These are phyloP conservation scores for Rhododendron vialii DNA, from an alignment of 148 eudicot species.

Conservation along the genomic window DNA sequence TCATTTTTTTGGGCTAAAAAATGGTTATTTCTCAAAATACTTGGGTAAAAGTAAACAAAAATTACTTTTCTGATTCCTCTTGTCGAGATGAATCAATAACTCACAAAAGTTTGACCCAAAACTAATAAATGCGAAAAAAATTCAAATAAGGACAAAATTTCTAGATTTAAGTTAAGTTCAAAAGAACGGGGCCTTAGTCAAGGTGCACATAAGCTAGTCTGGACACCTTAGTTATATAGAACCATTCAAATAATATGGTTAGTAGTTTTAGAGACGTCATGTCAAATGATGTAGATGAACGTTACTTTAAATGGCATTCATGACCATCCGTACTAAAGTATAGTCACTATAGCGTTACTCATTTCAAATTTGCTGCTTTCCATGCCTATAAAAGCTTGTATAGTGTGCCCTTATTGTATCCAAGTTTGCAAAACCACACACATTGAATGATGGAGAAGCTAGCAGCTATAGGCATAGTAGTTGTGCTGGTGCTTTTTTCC, in stretches of 20 bases:
- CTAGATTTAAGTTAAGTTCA: too few species aligned
- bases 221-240: not conserved
- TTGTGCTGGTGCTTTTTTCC: not conserved
- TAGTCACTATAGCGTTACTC: not conserved
- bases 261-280: not conserved
- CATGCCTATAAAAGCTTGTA: not conserved
- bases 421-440: not conserved
- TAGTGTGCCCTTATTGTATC: not conserved
- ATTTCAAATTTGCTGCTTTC: not conserved
- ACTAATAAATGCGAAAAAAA: too few species aligned
- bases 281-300: not conserved
- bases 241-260: not conserved
- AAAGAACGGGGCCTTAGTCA: too few species aligned
- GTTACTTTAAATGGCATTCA: not conserved
- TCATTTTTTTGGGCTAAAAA: too few species aligned
- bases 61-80: too few species aligned
- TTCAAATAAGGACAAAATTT: too few species aligned
- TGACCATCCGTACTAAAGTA: not conserved
- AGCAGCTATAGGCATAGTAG: not conserved
- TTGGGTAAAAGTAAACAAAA: too few species aligned
- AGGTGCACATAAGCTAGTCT: too few species aligned
- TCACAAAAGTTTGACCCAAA: too few species aligned
- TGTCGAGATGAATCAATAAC: too few species aligned
- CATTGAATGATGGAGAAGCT: not conserved
- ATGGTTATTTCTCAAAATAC: too few species aligned